Evolutionary conservation across 129 eudicot genomes (phyloP), one percentile per base, ranked within the genome.

Genomic region (Mikania micrantha): DNA sequence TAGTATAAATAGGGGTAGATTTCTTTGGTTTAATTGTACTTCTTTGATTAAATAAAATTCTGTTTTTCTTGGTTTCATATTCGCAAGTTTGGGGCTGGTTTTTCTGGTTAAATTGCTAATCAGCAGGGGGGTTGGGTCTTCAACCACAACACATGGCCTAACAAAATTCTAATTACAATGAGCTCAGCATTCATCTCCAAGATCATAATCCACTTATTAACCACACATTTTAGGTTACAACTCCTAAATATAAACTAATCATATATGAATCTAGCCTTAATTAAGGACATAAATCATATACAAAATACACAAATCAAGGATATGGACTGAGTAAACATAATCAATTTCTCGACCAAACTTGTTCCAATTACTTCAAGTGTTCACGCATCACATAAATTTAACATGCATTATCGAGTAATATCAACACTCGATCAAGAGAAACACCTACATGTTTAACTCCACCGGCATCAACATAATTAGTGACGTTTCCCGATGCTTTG

Each of bases 391-490:
- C 53, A 62, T 10, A 62, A 53, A 35, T 19, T 13, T 35, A 50
- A 15, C 20, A 35, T 36, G 25, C 25, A 22, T 25, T 1, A 54
- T 27, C 0, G 15, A 17, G 0, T 15, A 57, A 15, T 0, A 24
- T 20, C 28, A 28, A 5, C 40, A 24, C 9, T 28, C 32, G 29
- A n/a, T 24, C 9, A 40, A 6, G 22, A 21, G 44, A 16, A 40
- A 7, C 4, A 75, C 44, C 9, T 83, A 90, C 97, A 80, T 82
- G 83, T 48, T 73, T 79, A 52, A 32, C 28, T 24, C 88, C 88
- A 82, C 53, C 48, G 34, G 80, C 17, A 73, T 82, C 83, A 13
- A 86, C 72, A 54, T 82, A 90, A 69, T 89, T 86, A 69, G 76
- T 62, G 10, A 84, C 22, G 16, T 45, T 29, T 20, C 86, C 97